Percentiles rank a stretch among this genome's conserved stretches.
Conservation (phyloP, 495 filamentous ascomycete species). For the Hapsidospora chrysogenum region DNA sequence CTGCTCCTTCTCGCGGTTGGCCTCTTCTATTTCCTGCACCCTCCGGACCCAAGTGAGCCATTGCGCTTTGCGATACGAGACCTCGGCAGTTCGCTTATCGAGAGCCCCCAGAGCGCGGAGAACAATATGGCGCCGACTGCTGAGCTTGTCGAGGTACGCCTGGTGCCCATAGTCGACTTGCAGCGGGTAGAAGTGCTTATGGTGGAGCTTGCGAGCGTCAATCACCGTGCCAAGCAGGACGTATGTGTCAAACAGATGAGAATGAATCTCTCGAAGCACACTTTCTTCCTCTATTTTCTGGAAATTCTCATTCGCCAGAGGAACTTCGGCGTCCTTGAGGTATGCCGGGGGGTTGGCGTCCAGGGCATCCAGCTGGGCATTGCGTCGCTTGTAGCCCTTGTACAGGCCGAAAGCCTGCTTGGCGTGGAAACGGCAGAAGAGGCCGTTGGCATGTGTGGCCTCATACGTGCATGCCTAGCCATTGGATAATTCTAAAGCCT, state of each 20-base stretch:
- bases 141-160: constrained; percentile 27
- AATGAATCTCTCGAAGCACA: constrained; percentile 22
- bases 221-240: constrained; percentile 32
- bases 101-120: constrained; percentile 26
- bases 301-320: constrained; percentile 27
- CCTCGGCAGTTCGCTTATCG: constrained; percentile 25
- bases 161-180: constrained; percentile 27
- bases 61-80: constrained; percentile 28
- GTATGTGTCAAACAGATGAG: constrained; percentile 22
- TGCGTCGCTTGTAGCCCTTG: constrained; percentile 30
- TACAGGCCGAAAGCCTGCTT: constrained; percentile 32
- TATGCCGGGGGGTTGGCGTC: constrained; percentile 16
- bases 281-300: constrained; percentile 16
- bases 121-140: constrained; percentile 20
- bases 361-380: constrained; percentile 23
- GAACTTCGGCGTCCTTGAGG: constrained; percentile 12
- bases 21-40: constrained; percentile 28
- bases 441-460: constrained; percentile 21
- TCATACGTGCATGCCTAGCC: constrained; percentile 13
- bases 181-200: constrained; percentile 33
- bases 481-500: constrained; percentile 25
- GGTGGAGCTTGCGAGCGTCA: constrained; percentile 32
- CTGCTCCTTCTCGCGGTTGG: constrained; percentile 30
- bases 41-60: constrained; percentile 32
- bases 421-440: constrained; percentile 32